Conservation (phyloP, 2,329 filamentous ascomycete species). For the Ophiosphaerella korrae region DNA sequence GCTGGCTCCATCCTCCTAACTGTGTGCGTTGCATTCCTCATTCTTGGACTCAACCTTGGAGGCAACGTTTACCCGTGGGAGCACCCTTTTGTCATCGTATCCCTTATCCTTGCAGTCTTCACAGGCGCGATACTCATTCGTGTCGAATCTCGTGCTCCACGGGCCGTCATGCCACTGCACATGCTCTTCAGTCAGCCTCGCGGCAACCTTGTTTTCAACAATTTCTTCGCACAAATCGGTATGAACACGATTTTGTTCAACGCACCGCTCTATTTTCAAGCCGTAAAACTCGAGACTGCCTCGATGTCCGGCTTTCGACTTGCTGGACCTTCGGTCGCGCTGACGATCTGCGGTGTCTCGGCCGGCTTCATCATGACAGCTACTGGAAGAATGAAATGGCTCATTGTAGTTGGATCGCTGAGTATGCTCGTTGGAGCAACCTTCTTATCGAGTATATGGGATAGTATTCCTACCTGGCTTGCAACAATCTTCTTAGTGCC, state of each 20-base stretch:
- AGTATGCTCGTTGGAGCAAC: slow-evolving; percentile 46
- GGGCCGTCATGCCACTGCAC: slow-evolving; percentile 57
- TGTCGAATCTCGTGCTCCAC: slow-evolving; percentile 45
- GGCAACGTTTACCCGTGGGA: slow-evolving; percentile 59
- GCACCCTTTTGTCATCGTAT: slow-evolving; percentile 56
- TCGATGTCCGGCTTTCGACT: slow-evolving; percentile 75
- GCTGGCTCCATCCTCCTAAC: slow-evolving; percentile 56
- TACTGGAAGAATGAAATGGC: slow-evolving; percentile 50
- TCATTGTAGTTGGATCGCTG: slow-evolving; percentile 47
- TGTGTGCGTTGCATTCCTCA: slow-evolving; percentile 53
- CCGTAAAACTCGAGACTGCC: slow-evolving; percentile 60
- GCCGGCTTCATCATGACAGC: slow-evolving; percentile 52
- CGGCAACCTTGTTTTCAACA: slow-evolving; percentile 57
- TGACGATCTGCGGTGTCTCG: slow-evolving; percentile 49
- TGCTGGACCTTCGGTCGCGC: slow-evolving; percentile 63
- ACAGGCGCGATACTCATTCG: slow-evolving; percentile 49
- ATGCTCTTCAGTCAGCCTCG: slow-evolving; percentile 55
- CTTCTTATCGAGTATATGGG: slow-evolving; percentile 44
- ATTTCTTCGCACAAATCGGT: slow-evolving; percentile 57
- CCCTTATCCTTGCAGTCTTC: slow-evolving; percentile 50
- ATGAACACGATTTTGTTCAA: slow-evolving; percentile 68
- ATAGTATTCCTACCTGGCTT: slow-evolving; percentile 47
- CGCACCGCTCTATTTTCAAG: slow-evolving; percentile 70
- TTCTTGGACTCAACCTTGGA: slow-evolving; percentile 59
- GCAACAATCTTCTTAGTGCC: slow-evolving; percentile 50